Evolutionary conservation across 495 filamentous ascomycete genomes (phyloP), one percentile per base, ranked within the genome.

Genomic region (Annulohypoxylon maeteangense): DNA sequence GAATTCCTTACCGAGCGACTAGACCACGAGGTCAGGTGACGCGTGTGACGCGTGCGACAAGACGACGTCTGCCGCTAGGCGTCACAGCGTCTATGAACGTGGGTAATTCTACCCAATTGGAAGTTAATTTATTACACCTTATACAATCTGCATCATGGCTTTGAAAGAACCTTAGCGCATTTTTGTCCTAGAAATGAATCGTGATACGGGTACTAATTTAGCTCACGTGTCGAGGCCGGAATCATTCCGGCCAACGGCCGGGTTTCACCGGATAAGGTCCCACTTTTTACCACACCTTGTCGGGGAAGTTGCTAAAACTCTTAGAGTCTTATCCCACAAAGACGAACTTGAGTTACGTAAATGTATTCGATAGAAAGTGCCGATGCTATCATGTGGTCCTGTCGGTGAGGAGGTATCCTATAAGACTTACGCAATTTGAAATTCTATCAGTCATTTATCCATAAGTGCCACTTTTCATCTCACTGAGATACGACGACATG

Each of bases 171-270:
- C 7, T 44, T 6, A 18, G 40, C 1, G 32, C 32, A 7, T 18
- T 7, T 20, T 44, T 44, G 10, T 44, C 16, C 16, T 44, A 2
- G 40, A 18, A 44, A 16, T 20, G 23, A 51, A 23, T 51, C 47
- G 47, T 29, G 11, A n/a, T n/a, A n/a, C n/a, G n/a, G n/a, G n/a
- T n/a, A n/a, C 3, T 51, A 51, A 23, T n/a, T n/a, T 29, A 32
- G 44, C 56, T 74, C 74, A 72, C 59, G 73, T 75, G 74, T 27
- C 36, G 65, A 22, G 77, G 77, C 77, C 77, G 77, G 77, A 79
- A 78, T 70, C 11, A 65, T 79, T 79, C 77, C 77, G 77, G 77
- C 77, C 77, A 79, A 79, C 42, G 51, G 65, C 67, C 75, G 75
- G 70, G 38, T 68, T 66, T 58, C 48, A 48, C 71, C 75, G 75